Evolutionary conservation across 805 yeast species (phyloP).

Genomic region (Monosporozyma unispora): DNA sequence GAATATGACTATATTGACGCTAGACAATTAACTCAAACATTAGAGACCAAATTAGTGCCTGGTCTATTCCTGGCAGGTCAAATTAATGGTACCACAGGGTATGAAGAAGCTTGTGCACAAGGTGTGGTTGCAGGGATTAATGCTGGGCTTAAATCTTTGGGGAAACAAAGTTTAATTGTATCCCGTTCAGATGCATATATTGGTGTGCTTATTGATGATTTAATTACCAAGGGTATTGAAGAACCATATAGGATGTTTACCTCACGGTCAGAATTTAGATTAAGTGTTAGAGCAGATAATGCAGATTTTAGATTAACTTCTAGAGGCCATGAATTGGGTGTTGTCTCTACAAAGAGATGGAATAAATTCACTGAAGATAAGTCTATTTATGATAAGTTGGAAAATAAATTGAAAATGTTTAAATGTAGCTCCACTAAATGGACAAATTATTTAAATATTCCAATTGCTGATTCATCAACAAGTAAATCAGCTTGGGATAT

Average conservation of each 20-base stretch:
- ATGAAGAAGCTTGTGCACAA: constrained; percentile 97
- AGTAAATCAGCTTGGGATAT: constrained; percentile 63
- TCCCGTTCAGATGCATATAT: constrained; percentile 78
- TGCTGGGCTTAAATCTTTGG: constrained; percentile 56
- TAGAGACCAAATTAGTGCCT: constrained; percentile 70
- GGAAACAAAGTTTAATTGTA: constrained; percentile 36
- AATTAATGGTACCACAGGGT: constrained; percentile 97
- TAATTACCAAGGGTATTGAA: constrained; percentile 88
- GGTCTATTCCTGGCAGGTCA: constrained; percentile 93
- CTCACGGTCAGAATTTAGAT: constrained; percentile 86
- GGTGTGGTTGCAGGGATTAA: constrained; percentile 94
- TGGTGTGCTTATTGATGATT: constrained; percentile 89
- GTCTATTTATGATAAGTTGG: constrained; percentile 35
- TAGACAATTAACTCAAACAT: constrained; percentile 62
- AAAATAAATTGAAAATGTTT: constrained; percentile 37
- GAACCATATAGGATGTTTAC: constrained; percentile 99
- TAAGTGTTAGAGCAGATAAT: constrained; percentile 85
- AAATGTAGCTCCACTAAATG: constrained; percentile 52
- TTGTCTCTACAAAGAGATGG: constrained; percentile 56
- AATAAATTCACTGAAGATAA: constrained; percentile 37
- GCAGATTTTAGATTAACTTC: constrained; percentile 81
- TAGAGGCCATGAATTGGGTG: constrained; percentile 56
- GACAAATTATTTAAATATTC: constrained; percentile 41
- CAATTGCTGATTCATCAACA: constrained; percentile 46
- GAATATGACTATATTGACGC: constrained; percentile 97